Conservation (phyloP, 495 filamentous ascomycete species). For the Penicillium egyptiacum region DNA sequence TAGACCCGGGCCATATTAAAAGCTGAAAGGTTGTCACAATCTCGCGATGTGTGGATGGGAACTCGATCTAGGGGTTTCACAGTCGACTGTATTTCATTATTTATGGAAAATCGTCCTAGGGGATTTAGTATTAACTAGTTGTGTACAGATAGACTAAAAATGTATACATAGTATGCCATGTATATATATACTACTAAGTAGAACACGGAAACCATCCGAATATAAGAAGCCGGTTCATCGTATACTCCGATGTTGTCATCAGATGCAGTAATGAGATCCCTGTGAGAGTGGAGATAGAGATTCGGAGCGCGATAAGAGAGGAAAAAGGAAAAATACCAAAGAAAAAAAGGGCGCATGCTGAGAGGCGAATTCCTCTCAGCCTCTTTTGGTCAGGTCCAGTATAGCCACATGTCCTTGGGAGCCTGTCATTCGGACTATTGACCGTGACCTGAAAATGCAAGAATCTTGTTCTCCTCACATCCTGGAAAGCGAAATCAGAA, state of each 20-base stretch:
- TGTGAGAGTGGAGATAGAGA: background rate
- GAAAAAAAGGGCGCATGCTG: constrained; percentile 1
- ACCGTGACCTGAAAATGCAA: background rate
- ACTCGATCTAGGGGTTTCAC: constrained; percentile 19
- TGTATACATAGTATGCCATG: background rate
- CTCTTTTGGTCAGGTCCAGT: background rate
- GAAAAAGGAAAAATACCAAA: background rate
- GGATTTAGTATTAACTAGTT: too few species aligned
- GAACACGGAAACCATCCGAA: constrained; percentile 1
- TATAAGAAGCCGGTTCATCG: background rate
- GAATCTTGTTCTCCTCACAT: background rate
- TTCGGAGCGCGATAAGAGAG: constrained; percentile 5
- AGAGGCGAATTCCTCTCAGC: constrained; percentile 4
- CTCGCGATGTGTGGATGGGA: constrained; percentile 23
- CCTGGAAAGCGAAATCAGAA: background rate
- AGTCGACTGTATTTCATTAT: background rate
- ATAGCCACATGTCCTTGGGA: background rate
- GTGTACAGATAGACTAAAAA: too few species aligned
- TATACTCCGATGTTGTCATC: constrained; percentile 3
- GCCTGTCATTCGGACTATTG: background rate
- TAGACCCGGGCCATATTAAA: constrained; percentile 17
- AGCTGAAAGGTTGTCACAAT: constrained; percentile 20
- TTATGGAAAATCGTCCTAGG: background rate
- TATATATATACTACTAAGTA: background rate
- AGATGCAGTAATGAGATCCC: background rate